phyloP scores from a whole-genome alignment of 495 filamentous ascomycete genomes.

The Aspergillus ostianus region DNA sequence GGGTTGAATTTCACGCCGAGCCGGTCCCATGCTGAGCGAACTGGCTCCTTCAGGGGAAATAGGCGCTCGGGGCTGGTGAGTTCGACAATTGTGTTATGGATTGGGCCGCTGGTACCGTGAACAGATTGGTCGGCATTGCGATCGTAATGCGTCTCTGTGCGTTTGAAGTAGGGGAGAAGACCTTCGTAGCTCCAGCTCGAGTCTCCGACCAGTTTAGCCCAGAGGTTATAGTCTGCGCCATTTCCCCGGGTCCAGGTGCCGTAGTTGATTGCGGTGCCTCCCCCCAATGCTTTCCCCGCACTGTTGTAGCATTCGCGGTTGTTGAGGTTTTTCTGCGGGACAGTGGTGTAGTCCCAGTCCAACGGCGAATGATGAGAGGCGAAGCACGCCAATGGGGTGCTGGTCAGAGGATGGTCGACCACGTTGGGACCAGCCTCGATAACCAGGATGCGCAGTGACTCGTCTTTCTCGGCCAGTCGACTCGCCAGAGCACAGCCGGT shows the following conservation, averaged over 20 bases:
- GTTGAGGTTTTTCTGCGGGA: slow-evolving; percentile 25
- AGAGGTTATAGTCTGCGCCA: slow-evolving; percentile 34
- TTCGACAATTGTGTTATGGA: slow-evolving; percentile 17
- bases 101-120: slow-evolving; percentile 27
- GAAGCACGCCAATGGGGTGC: slow-evolving; percentile 6
- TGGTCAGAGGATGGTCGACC: slow-evolving; percentile 17
- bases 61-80: slow-evolving; percentile 34
- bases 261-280: slow-evolving; percentile 33
- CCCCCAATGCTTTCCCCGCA: slow-evolving; percentile 29
- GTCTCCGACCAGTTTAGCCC: slow-evolving; percentile 30
- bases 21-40: slow-evolving; percentile 20
- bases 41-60: slow-evolving; percentile 26
- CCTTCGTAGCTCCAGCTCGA: slow-evolving; percentile 31
- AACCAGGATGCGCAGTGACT: slow-evolving; percentile 24
- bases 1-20: slow-evolving; percentile 24
- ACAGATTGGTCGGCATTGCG: slow-evolving; percentile 13
- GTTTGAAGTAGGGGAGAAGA: slow-evolving; percentile 34
- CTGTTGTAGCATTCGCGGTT: slow-evolving; percentile 19
- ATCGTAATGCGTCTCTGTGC: slow-evolving; percentile 26
- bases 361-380: slow-evolving; percentile 17
- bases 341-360: slow-evolving; percentile 29
- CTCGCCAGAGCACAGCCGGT: slow-evolving; percentile 31
- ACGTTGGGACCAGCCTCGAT: slow-evolving; percentile 34
- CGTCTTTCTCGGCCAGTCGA: slow-evolving; percentile 20
- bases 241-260: slow-evolving; percentile 36